Conservation (phyloP, 192 early-diverging fungal genomes). For the Podila clonocystis region DNA sequence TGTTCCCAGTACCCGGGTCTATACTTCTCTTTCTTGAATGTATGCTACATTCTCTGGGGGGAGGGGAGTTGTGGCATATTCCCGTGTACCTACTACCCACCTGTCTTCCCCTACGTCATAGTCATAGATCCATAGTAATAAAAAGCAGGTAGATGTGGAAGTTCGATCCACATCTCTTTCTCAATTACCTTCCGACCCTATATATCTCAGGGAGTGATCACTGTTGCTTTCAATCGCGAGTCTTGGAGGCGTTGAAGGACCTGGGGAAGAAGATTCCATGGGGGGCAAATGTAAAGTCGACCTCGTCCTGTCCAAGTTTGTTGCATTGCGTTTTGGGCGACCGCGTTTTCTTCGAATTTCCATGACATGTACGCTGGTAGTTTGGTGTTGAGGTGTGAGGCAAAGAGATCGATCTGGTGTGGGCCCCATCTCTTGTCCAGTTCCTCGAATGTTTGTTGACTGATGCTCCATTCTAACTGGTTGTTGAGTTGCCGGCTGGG, state of each 20-base stretch:
- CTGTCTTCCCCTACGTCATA: no score
- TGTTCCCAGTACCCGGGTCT: no score
- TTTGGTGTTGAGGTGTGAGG: constrained; percentile 15
- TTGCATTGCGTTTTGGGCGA: constrained; percentile 22
- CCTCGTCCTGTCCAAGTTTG: constrained; percentile 18
- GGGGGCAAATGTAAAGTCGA: constrained; percentile 29
- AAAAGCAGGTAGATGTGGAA: no score
- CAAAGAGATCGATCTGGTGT: constrained; percentile 39
- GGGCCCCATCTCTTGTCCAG: constrained; percentile 34
- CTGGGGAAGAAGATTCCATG: constrained; percentile 27
- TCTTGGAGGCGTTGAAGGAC: constrained; percentile 13
- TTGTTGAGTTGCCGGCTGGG: constrained; percentile 13
- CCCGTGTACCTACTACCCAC: no score
- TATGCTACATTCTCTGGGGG: no score
- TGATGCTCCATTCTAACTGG: constrained; percentile 38
- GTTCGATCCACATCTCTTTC: no score
- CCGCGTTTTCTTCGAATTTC: constrained; percentile 20
- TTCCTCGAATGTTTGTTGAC: background rate
- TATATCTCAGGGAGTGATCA: constrained; percentile 36
- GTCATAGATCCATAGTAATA: no score
- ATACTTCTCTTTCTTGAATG: no score
- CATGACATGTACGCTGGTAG: constrained; percentile 28
- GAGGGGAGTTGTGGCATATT: no score
- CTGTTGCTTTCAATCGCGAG: constrained; percentile 11
- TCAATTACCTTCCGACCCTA: no score